Evolutionary conservation across 768 basidiomycete genomes (phyloP), one percentile per base, ranked within the genome.

Genomic region (Leccinum variicolor): DNA sequence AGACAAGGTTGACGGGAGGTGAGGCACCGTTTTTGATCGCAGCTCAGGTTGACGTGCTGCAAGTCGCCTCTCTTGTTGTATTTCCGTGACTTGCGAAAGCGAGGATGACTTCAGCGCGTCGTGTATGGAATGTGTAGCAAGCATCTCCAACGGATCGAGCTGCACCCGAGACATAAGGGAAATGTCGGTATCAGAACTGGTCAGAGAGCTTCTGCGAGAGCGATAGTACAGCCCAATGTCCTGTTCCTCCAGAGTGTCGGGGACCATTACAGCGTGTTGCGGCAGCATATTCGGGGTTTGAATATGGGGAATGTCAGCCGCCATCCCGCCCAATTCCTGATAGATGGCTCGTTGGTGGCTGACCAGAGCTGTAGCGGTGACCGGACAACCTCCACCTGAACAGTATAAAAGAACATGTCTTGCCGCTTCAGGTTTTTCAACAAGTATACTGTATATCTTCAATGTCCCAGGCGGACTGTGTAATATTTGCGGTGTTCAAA

Each of bases 1-100:
- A 19, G 64, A 69, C 52, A 70, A 52, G 19, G 57, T 50, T 10
- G 74, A 75, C 6, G 67, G 69, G 21, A 78, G 66, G 23, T 74
- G 66, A 4, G 83, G 79, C 48, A 79, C 68, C 2, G 83, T 83
- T 51, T 68, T 75, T 11, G 83, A 82, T 19, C 82, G 76, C 23
- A 75, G 69, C 9, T 81, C 33, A 0, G 68, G 64, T 43, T 73
- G 66, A 15, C 65, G 60, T 54, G 34, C 47, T 33, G 36, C 26
- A 26, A 60, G 59, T 17, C 52, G 55, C 50, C 53, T 59, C 3
- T 62, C 63, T 14, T 61, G 56, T 28, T 61, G 58, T 11, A 53
- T 55, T 21, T 72, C 60, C 5, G 57, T 51, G 14, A 74, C 62
- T 23, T 71, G 69, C 2, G 72, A 70, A 23, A 74, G 65, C 4